phyloP scores from a whole-genome alignment of 1,284 basidiomycete genomes.

The Porodaedalea pini region DNA sequence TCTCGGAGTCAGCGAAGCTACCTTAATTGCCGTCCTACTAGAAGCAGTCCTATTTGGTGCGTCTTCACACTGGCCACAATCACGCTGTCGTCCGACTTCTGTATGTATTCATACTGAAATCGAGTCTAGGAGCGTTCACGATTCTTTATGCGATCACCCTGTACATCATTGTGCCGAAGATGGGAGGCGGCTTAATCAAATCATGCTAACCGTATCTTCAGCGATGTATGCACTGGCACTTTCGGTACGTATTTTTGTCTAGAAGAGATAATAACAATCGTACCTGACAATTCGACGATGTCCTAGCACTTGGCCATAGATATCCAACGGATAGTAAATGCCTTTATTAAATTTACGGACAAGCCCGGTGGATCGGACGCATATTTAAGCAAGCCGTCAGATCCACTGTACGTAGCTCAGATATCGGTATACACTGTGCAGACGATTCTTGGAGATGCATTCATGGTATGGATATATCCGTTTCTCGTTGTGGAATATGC shows the following conservation, averaged over 20 bases:
- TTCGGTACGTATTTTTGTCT: neutral
- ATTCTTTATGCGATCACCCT: neutral
- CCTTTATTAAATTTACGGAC: slow-evolving; percentile 24
- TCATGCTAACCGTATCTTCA: neutral
- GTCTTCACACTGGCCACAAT: too few species aligned
- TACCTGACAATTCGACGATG: neutral
- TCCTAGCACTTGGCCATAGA: slow-evolving; percentile 26
- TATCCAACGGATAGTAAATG: slow-evolving; percentile 24
- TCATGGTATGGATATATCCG: slow-evolving; percentile 26
- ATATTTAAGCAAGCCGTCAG: slow-evolving; percentile 24
- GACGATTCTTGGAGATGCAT: slow-evolving; percentile 34
- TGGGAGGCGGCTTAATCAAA: neutral
- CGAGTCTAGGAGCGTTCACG: neutral
- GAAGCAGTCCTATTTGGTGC: too few species aligned
- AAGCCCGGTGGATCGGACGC: slow-evolving; percentile 24
- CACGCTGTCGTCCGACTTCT: too few species aligned
- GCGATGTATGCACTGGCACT: neutral
- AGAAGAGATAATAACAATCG: neutral
- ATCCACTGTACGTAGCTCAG: slow-evolving; percentile 28
- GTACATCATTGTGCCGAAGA: neutral
- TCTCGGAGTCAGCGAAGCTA: too few species aligned
- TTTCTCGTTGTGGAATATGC: neutral
- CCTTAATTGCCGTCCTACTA: too few species aligned
- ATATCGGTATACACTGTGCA: slow-evolving; percentile 32
- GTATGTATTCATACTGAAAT: too few species aligned